Evolutionary conservation across 257 asterid species (phyloP).

Genomic region (Solanum peruvianum): DNA sequence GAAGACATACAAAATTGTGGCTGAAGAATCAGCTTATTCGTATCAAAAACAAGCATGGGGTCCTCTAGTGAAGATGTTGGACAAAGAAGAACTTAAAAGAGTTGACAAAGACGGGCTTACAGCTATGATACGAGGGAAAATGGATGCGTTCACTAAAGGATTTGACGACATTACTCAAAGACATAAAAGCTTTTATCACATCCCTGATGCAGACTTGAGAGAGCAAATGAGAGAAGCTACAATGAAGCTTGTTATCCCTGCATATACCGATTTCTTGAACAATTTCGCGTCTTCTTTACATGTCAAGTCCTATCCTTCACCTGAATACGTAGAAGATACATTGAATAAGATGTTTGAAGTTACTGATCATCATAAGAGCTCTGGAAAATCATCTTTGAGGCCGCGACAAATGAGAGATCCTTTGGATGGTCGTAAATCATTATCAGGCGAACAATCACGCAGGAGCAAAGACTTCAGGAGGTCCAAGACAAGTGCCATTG

Average conservation of each 20-base stretch:
- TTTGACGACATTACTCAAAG: conserved; percentile 42
- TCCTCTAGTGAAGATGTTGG: conserved; percentile 28
- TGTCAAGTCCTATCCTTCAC: conserved; percentile 23
- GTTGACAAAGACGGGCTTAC: conserved; percentile 13
- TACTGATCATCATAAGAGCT: conserved; percentile 8
- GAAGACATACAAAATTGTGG: conserved; percentile 40
- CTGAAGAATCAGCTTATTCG: conserved; percentile 63
- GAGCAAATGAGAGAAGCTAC: conserved; percentile 67
- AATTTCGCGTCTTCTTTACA: conserved; percentile 18
- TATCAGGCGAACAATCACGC: conserved; percentile 18
- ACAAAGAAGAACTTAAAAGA: conserved; percentile 23
- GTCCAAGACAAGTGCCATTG: conserved; percentile 6
- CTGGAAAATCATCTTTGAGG: conserved; percentile 7
- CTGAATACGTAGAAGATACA: conserved; percentile 27
- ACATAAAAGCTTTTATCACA: conserved; percentile 36
- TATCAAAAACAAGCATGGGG: conserved; percentile 86
- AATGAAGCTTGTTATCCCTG: conserved; percentile 38
- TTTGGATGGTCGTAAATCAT: conserved; percentile 12
- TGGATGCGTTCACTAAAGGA: conserved; percentile 44
- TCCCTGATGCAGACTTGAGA: conserved; percentile 67
- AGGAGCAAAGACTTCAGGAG: conserved; percentile 13
- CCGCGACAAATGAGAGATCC: conserved; percentile 2
- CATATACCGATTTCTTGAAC: conserved; percentile 32
- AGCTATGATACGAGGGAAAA: conserved; percentile 23
- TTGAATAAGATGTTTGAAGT: conserved; percentile 38